Base-by-base conservation (phyloP, 768 basidiomycete genomes). In the Suillus paluster region DNA sequence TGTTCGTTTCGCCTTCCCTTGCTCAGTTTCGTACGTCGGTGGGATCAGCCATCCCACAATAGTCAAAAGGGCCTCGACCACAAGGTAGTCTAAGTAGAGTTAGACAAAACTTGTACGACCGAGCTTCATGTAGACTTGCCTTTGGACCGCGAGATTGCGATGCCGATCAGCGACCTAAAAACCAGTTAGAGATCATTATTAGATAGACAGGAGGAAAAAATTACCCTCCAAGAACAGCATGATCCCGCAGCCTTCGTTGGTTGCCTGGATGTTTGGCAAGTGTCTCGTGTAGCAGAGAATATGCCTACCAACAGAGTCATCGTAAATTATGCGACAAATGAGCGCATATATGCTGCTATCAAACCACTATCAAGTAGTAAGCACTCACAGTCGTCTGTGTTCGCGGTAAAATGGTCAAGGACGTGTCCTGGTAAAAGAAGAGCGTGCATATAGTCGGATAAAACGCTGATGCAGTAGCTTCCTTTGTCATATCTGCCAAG, bases 11-110 rank as follows among this genome's bases (percentile, higher is more conserved):
- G 62, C 56, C 21, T 68, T 71, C 42, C 78, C 77, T 45, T 78
- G 75, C 1, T 68, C 62, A 11, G 71, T 73, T n/a, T 68, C 70
- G 54, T 78, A 74, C 5, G 75, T 70, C 14, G 83, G 74, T 19
- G 87, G 85, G 27, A 89, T 71, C 15, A 88, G 73, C 44, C 82
- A 81, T 38, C 82, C 86, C 67, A 88, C 82, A 1, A 90, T 66
- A 57, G 83, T 81, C 46, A 89, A 69, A 4, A 88, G 77, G 17
- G 81, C 78, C 68, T 90, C 88, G 46, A 87, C 71, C 15, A 81
- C 79, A 19, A 89, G 73, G 66, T 81, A 87, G 58, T 85, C 88
- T 87, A 9, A 53, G 12, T 36, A 54, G 23, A 21, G 33, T 61
- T 54, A 53, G 27, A 38, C 4, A 42, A 63, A 12, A 49, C 27